Conservation (phyloP, 2,329 filamentous ascomycete genomes). For the Pseudogymnoascus destructans region DNA sequence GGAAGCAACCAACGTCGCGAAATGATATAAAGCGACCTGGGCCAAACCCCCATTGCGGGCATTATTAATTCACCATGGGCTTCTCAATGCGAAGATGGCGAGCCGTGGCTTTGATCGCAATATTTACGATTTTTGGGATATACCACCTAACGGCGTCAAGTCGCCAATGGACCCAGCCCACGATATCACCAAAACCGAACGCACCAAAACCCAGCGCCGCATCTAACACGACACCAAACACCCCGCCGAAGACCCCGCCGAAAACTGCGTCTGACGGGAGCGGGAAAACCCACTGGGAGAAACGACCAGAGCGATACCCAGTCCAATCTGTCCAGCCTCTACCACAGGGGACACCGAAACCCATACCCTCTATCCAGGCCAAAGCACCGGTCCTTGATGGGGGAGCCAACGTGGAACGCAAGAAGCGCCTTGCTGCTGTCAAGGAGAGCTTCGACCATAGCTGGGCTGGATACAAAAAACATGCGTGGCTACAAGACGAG, state of each 20-base stretch:
- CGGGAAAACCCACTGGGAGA: constrained; percentile 53
- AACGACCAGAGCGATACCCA: constrained; percentile 64
- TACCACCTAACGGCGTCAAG: background rate
- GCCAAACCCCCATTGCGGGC: background rate
- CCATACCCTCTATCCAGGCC: constrained; percentile 69
- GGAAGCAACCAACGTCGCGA: background rate
- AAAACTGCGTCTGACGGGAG: constrained; percentile 17
- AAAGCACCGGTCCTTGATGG: constrained; percentile 52
- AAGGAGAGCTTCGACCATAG: constrained; percentile 63
- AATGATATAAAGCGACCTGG: background rate
- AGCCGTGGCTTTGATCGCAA: constrained; percentile 1
- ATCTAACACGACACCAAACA: background rate
- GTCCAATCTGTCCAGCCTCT: constrained; percentile 65
- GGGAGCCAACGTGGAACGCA: constrained; percentile 45
- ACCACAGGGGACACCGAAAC: constrained; percentile 55
- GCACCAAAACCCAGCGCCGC: background rate
- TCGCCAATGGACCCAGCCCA: background rate
- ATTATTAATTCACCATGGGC: background rate
- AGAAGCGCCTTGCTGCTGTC: constrained; percentile 52
- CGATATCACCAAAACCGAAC: background rate
- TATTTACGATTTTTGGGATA: background rate
- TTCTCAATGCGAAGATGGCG: constrained; percentile 1
- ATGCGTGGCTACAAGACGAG: constrained; percentile 82
- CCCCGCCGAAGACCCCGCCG: background rate
- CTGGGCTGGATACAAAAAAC: constrained; percentile 69